A percentile compares a stretch with the other conserved stretches of the same genome.
These are phyloP conservation scores for Firmiana major DNA, from an alignment of 345 rosid species.

Conservation along the genomic window DNA sequence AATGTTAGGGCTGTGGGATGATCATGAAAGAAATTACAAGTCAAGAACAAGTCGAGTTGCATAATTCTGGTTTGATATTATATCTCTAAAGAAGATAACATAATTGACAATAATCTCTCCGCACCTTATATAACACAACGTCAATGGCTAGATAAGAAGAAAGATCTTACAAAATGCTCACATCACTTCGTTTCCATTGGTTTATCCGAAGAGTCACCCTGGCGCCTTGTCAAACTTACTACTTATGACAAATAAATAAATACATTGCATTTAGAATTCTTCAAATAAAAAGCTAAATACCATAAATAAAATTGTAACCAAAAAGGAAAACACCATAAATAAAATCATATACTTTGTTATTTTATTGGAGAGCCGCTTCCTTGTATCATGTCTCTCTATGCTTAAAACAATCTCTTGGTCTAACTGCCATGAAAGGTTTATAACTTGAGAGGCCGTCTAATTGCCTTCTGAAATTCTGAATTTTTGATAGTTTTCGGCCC, in stretches of 20 bases:
- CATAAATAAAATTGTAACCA: not conserved
- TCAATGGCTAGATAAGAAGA: too few relatives aligned
- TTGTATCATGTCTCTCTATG: conserved; percentile 13
- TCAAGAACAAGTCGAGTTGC: too few relatives aligned
- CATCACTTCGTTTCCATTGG: too few relatives aligned
- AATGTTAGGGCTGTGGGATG: too few relatives aligned
- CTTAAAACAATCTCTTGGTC: not conserved
- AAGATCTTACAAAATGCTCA: too few relatives aligned
- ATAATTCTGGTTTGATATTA: too few relatives aligned
- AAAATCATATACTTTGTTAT: not conserved
- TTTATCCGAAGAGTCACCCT: not conserved
- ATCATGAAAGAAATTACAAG: not conserved
- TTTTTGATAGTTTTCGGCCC: conserved; percentile 13
- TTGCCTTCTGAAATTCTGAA: conserved; percentile 14
- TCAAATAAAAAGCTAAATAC: too few relatives aligned
- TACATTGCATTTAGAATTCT: not conserved
- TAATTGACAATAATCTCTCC: too few relatives aligned
- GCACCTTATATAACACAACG: too few relatives aligned
- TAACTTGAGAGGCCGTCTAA: not conserved
- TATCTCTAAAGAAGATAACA: too few relatives aligned
- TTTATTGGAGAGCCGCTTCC: not conserved
- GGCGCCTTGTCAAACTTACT: not conserved
- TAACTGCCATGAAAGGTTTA: not conserved
- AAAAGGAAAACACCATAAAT: not conserved
- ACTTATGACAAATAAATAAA: not conserved